Conservation (phyloP, 768 basidiomycete species). For the Tephrocybe sp. region DNA sequence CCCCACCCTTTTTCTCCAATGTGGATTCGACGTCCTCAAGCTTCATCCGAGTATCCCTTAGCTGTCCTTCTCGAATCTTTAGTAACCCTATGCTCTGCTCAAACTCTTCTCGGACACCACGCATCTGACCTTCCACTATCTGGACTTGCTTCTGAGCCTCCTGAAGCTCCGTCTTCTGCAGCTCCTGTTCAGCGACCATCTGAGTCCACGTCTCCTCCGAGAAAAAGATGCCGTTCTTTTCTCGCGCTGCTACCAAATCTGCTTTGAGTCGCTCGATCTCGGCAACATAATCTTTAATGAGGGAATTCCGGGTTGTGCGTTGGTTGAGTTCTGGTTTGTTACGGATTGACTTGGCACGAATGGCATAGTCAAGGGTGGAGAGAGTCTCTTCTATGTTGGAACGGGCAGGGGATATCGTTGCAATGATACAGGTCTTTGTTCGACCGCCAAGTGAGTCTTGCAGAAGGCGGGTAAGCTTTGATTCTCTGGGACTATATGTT, state of each 20-base stretch:
- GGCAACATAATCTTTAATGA: slow-evolving; percentile 89
- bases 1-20: slow-evolving; percentile 52
- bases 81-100: slow-evolving; percentile 84
- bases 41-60: slow-evolving; percentile 59
- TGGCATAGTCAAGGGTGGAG: slow-evolving; percentile 95
- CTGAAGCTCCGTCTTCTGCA: slow-evolving; percentile 72
- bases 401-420: slow-evolving; percentile 91
- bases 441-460: slow-evolving; percentile 99
- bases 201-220: slow-evolving; percentile 90
- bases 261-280: slow-evolving; percentile 94
- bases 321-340: slow-evolving; percentile 97
- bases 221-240: slow-evolving; percentile 96
- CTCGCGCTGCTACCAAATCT: slow-evolving; percentile 86
- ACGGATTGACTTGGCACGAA: slow-evolving; percentile 91
- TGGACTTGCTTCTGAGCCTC: slow-evolving; percentile 84
- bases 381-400: slow-evolving; percentile 96
- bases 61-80: slow-evolving; percentile 72
- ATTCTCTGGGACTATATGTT: slow-evolving; percentile 58
- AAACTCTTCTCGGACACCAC: slow-evolving; percentile 83
- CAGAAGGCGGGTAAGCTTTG: slow-evolving; percentile 93
- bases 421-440: slow-evolving; percentile 97
- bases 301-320: slow-evolving; percentile 87
- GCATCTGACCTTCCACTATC: slow-evolving; percentile 80
- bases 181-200: slow-evolving; percentile 74
- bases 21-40: slow-evolving; percentile 52